Evolutionary conservation across 768 basidiomycete genomes (phyloP).

Genomic region (Lyophyllum semitale): DNA sequence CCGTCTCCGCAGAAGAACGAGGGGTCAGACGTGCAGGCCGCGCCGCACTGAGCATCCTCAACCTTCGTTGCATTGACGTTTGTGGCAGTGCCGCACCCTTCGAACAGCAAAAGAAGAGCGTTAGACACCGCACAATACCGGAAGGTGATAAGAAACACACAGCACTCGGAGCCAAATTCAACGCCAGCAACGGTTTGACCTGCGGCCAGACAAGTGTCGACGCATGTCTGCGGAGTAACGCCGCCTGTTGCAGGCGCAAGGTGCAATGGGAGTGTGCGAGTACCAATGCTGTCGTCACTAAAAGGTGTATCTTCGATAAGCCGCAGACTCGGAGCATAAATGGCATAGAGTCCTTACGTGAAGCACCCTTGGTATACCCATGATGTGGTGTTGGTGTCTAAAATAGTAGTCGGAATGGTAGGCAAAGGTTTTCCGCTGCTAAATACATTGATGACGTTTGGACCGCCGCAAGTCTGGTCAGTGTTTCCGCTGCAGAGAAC

Average conservation of each 20-base stretch:
- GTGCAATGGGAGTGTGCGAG: conserved; percentile 6
- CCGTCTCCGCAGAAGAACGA: conserved; percentile 11
- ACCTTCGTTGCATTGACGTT: background rate
- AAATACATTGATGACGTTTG: conserved; percentile 9
- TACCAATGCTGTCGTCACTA: conserved; percentile 11
- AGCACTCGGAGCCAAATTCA: conserved; percentile 4
- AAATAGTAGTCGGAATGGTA: conserved; percentile 1
- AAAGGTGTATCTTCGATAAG: background rate
- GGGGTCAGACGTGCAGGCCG: conserved; percentile 6
- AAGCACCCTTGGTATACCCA: conserved; percentile 6
- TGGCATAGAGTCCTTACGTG: background rate
- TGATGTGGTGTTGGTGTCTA: background rate
- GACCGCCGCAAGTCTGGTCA: conserved; percentile 11
- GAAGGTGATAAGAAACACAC: background rate
- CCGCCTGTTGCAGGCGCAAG: conserved; percentile 1
- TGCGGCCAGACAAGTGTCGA: background rate
- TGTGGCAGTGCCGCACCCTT: conserved; percentile 7
- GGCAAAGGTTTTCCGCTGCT: conserved; percentile 7
- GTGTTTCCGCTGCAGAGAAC: conserved; percentile 7
- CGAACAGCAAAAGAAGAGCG: background rate
- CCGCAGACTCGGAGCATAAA: background rate
- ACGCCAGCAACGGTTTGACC: conserved; percentile 4
- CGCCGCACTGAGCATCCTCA: conserved; percentile 1
- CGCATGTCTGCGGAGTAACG: conserved; percentile 10
- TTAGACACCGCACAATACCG: too few species aligned